Base-by-base conservation (phyloP, 306 rosid species). In the Acacia confusa region DNA sequence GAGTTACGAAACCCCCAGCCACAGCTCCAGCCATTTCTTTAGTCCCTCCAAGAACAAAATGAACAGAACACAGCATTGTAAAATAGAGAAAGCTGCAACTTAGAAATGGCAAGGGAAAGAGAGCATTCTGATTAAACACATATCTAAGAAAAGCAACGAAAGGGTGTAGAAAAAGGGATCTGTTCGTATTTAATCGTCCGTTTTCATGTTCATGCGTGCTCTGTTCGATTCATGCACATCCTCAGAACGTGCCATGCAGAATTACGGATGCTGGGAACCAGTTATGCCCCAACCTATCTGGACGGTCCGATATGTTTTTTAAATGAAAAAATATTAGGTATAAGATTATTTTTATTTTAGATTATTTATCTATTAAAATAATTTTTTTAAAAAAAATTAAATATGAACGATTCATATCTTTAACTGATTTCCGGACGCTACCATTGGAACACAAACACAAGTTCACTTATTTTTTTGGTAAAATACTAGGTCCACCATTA, bases 1-100 rank as follows among this genome's bases (percentile, higher is more conserved):
- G 88, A 73, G 90, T 87, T 0, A 95, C 76, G 83, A 95, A 95
- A 82, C 99, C 97, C 0, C 98, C 98, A n/a, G 99, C 99, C 0
- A 97, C 99, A 69, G 89, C 95, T 47, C 97, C 95, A 68, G 92
- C 90, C 97, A 91, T 89, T 52, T 79, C 25, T 25, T 25, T 22
- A 67, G 78, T 83, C 71, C 24, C 9, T 27, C 67, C 67, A 3
- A 19, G 58, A 67, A 20, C 15, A 12, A 16, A 7, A 43, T 24
- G 28, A 14, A 30, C 57, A n/a, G 81, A 17, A 41, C 45, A 41
- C 13, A 41, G 30, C 11, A 3, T 9, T 0, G 78, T 27, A 16
- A 17, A 71, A 36, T 44, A 32, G 71, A 66, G 44, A 48, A 25
- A 70, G 70, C 67, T 28, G 69, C 5, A 66, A 75, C 55, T 55